phyloP scores from a whole-genome alignment of 371 early-diverging fungal species.

The Mortierella sp. region DNA sequence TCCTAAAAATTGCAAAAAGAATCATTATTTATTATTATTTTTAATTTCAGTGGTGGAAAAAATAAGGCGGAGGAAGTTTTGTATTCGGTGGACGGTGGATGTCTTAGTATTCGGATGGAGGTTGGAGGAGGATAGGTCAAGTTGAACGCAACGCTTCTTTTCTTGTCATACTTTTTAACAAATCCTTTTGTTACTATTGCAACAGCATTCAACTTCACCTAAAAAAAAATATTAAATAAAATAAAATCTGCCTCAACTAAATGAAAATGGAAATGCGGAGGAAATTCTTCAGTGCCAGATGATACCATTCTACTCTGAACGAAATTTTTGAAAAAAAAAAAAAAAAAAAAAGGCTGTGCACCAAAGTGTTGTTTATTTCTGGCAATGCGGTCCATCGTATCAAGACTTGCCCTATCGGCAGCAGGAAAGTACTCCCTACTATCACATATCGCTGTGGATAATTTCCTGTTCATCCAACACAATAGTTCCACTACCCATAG shows the following conservation, averaged over 20 bases:
- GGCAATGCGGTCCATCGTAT: too few relatives aligned
- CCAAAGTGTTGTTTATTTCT: too few relatives aligned
- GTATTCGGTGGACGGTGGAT: neutral
- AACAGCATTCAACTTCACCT: constrained; percentile 6
- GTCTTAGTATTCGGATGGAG: neutral
- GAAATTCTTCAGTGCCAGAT: neutral
- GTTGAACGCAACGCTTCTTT: constrained; percentile 57
- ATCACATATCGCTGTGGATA: too few relatives aligned
- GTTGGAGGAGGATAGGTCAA: neutral
- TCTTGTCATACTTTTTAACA: neutral
- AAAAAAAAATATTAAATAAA: neutral
- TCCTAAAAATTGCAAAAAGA: neutral
- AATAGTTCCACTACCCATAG: too few relatives aligned
- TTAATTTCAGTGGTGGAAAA: neutral
- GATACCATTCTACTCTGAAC: neutral
- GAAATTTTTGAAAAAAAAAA: too few relatives aligned
- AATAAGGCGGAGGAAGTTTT: neutral
- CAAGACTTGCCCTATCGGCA: too few relatives aligned
- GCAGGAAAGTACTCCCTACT: too few relatives aligned
- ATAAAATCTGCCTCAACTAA: neutral
- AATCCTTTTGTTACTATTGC: neutral
- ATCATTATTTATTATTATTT: constrained; percentile 4
- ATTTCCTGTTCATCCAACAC: too few relatives aligned
- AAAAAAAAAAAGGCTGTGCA: too few relatives aligned
- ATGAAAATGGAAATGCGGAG: neutral